Base-by-base conservation (phyloP, 2,329 filamentous ascomycete genomes). In the Arthrobotrys sphaeroides region DNA sequence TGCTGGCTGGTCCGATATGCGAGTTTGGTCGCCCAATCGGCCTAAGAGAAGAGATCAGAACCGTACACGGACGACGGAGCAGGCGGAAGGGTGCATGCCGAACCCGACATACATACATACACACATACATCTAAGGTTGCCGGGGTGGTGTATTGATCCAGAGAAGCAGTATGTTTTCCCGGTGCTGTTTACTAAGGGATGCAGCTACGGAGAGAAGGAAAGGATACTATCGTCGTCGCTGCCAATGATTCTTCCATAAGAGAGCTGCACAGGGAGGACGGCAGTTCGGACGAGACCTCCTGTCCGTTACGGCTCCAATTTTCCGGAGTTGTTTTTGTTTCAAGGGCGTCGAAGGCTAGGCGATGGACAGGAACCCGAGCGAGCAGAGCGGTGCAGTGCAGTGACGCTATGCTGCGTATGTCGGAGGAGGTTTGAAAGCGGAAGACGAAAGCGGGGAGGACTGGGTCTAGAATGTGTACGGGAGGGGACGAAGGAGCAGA, bases 231-330 rank as follows among this genome's bases (percentile, higher is more conserved):
- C 20, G 59, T 40, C n/a, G 40, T 65, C 40, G 51, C 31, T 43
- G 33, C 3, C 20, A 64, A 47, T 65, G 49, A 49, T 57, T 70
- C 66, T 70, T 70, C 66, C 66, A 70, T 70, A 72, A 65, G 67
- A 69, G 36, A 61, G 55, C 65, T 38, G 47, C 43, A 38, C 43
- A 59, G 64, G 16, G 10, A 31, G 13, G 31, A 24, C 36, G 40
- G 9, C 36, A n/a, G 53, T 20, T 13, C 33, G 33, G 42, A 45
- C 22, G 26, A 20, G n/a, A 16, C n/a, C 36, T 28, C 22, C 26
- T 43, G 36, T 60, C 24, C 38, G 31, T 43, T 62, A 26, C 40
- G 18, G 26, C 20, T 24, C 60, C 33, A 38, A 28, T 33, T 24
- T 66, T 33, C 55, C 33, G 59, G 40, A 22, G 20, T 22, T 59